Base-by-base conservation (phyloP, 495 filamentous ascomycete species). In the Cenococcum geophilum region DNA sequence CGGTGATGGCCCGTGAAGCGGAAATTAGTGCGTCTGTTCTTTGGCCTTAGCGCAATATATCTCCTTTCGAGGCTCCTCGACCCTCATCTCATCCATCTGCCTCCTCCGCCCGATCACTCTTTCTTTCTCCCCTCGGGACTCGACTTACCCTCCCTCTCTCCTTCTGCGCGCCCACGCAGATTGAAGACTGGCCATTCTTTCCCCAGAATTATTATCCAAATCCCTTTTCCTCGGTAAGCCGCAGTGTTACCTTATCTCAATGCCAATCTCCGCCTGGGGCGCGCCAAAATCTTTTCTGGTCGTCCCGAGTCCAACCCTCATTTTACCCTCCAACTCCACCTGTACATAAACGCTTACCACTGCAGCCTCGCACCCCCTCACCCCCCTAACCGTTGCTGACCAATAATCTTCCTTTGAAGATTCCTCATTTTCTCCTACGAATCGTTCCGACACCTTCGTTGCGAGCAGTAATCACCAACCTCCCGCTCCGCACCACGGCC, bases 271-370 rank as follows among this genome's bases (percentile, higher is more conserved):
- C 37, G 63, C 65, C 18, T 43, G 32, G 21, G 53, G 53, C 34
- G 51, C 65, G 58, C 57, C 57, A 68, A 68, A 68, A 68, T 52
- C 42, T 63, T 60, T 67, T 52, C 64, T 49, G 32, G 54, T 43
- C 43, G 54, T 34, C 58, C 60, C 49, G 49, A 32, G 22, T 51
- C 42, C 42, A 48, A 27, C 27, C 25, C 45, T 63, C 64, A 47
- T 51, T 57, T 45, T 51, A 36, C 53, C 27, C 64, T 36, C 40
- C 63, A 22, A 36, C 25, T 14, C 59, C 20, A 16, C 48, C 20
- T 58, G 53, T 52, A 52, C 49, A 52, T 52, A 52, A 45, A 23
- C 49, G 25, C 49, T 52, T 52, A 18, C 36, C 53, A 56, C 53
- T 21, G 18, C 53, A 10, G 53, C 36, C 16, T 23, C 25, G 49